phyloP scores from a whole-genome alignment of 2,329 filamentous ascomycete species.

The Samsoniella hepiali region DNA sequence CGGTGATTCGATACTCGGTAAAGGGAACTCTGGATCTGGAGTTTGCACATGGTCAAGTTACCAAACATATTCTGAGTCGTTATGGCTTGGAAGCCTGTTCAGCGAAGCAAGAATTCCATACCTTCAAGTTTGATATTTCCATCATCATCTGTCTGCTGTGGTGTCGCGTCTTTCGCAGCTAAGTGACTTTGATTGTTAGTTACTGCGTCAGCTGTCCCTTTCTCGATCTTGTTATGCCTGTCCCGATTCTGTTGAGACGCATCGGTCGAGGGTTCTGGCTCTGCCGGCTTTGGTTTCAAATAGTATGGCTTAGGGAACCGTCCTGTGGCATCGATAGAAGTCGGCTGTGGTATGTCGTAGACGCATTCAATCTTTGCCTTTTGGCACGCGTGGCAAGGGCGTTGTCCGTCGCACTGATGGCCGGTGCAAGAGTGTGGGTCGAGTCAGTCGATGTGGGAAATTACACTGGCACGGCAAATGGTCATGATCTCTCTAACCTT shows the following conservation, averaged over 20 bases:
- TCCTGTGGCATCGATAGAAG: neutral
- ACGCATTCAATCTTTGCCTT: neutral
- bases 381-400: conserved; percentile 1
- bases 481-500: neutral
- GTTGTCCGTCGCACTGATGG: conserved; percentile 1
- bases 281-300: neutral
- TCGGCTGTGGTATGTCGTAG: neutral
- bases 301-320: neutral
- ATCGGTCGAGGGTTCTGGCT: neutral
- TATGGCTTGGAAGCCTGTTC: neutral
- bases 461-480: neutral
- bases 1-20: neutral
- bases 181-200: neutral
- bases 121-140: neutral
- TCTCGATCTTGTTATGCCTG: no score
- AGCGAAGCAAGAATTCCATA: neutral
- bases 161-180: neutral
- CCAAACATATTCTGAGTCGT: neutral
- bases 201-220: neutral
- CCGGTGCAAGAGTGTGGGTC: neutral
- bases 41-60: neutral
- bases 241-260: neutral
- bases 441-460: neutral
- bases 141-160: neutral
- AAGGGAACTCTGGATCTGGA: neutral